Evolutionary conservation across 2,329 filamentous ascomycete genomes (phyloP), one percentile per base, ranked within the genome.

Genomic region (Talaromyces verruculosus): DNA sequence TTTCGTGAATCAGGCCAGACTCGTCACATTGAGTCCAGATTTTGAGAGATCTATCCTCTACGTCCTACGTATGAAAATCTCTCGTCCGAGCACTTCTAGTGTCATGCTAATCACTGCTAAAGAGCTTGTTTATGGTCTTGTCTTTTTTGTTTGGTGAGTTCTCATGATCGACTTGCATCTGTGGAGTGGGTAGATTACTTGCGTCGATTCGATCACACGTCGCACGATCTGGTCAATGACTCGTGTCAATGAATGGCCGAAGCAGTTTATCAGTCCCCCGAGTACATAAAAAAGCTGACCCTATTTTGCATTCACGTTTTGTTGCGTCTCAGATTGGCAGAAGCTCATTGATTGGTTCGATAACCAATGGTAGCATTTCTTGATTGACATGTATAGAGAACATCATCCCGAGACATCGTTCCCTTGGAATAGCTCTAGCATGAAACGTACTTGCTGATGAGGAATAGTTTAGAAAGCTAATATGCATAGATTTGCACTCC

Each of bases 401-500:
- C n/a, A 41, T n/a, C 39, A 41, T 17, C 39, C 17, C 17, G 13
- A 41, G 4, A 2, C 15, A n/a, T 5, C 33, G 10, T 35, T 35
- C 33, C 6, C 33, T 35, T n/a, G 39, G 35, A 37, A 37, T 13
- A 10, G 33, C 19, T 25, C 22, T 25, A 30, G 25, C 47, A 30
- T 53, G 15, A 30, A 51, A 22, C 3, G 13, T 25, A 49, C 19
- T 13, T 4, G 4, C 13, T 6, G 5, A 15, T 4, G 45, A 13
- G 15, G n/a, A 22, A 30, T n/a, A 35, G 1, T 47, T 45, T 45
- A 6, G 25, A 28, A 43, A 8, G 6, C 8, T 47, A 10, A 47
- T 30, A 33, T 22, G 43, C 28, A 41, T 41, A 60, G 39, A n/a
- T 25, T 17, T 61, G 28, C 47, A 61, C 59, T 41, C 45, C 60